Percentiles rank a stretch among this genome's conserved stretches.
These are phyloP conservation scores for Starmerella khaoyaiensis DNA, from an alignment of 805 yeast species.

Conservation along the genomic window DNA sequence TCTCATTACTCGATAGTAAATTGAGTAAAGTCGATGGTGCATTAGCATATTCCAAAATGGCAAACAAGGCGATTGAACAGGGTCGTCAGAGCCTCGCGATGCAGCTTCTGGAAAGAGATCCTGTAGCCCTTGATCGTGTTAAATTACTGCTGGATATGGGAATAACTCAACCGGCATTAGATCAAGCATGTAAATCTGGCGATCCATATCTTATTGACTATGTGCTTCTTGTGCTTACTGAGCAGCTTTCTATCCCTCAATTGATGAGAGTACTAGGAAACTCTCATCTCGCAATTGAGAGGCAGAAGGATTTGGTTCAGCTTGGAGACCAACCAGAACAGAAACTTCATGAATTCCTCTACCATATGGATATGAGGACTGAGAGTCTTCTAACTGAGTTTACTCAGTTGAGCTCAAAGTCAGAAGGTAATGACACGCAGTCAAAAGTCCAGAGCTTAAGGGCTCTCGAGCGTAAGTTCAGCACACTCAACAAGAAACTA, in stretches of 20 bases:
- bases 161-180: constrained; percentile 54
- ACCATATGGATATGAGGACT: constrained; percentile 45
- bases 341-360: constrained; percentile 41
- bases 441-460: constrained; percentile 14
- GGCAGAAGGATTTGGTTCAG: constrained; percentile 31
- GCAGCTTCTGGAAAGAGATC: constrained; percentile 55
- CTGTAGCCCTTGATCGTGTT: constrained; percentile 45
- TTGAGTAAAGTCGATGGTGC: constrained; percentile 32
- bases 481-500: constrained; percentile 24
- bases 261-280: constrained; percentile 54
- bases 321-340: constrained; percentile 25
- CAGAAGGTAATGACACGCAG: constrained; percentile 15
- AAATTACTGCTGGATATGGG: constrained; percentile 56
- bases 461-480: constrained; percentile 26
- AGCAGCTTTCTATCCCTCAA: constrained; percentile 47
- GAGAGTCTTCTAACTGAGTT: constrained; percentile 13
- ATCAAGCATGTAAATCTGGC: constrained; percentile 49
- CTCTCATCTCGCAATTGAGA: constrained; percentile 31
- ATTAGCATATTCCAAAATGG: constrained; percentile 47
- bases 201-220: constrained; percentile 48
- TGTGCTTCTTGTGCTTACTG: constrained; percentile 42
- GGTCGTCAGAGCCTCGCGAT: constrained; percentile 64
- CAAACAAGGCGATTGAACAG: constrained; percentile 60
- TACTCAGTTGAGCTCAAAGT: constrained; percentile 14
- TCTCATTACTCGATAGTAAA: constrained; percentile 37